A percentile compares a stretch with the other conserved stretches of the same genome.
These are phyloP conservation scores for Chaetomium strumarium DNA, from an alignment of 2,329 filamentous ascomycete genomes.

Conservation along the genomic window DNA sequence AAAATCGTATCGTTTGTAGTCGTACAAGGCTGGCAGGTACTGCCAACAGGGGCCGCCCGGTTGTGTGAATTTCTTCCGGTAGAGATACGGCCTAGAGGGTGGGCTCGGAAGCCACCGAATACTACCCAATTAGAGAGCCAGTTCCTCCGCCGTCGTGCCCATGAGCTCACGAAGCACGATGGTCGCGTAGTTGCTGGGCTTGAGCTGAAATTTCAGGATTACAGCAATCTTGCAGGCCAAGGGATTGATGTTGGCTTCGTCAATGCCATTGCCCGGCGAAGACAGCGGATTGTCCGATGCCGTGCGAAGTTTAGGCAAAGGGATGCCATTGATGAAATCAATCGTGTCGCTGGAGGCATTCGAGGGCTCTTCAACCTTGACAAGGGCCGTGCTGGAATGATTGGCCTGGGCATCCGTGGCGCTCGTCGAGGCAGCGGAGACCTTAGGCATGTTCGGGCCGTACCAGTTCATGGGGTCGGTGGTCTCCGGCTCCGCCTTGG, in stretches of 20 bases:
- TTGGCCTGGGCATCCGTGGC: not conserved
- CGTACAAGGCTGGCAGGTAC: not conserved
- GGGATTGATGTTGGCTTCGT: conserved; percentile 19
- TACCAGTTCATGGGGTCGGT: conserved; percentile 16
- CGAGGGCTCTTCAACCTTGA: not conserved
- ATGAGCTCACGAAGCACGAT: conserved; percentile 34
- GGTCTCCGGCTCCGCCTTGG: not conserved
- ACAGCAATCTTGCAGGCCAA: conserved; percentile 31
- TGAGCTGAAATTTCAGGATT: conserved; percentile 33
- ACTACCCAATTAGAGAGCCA: not conserved
- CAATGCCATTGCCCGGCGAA: conserved; percentile 13
- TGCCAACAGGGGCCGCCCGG: not conserved
- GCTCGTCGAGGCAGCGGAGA: not conserved
- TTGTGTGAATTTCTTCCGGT: not conserved
- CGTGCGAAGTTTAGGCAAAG: conserved; percentile 16
- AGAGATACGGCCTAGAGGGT: not conserved
- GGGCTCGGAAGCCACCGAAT: not conserved
- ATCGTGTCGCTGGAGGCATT: not conserved
- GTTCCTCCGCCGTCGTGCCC: conserved; percentile 20
- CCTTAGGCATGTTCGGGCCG: conserved; percentile 11
- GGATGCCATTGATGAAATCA: conserved; percentile 18
- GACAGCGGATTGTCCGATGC: conserved; percentile 23
- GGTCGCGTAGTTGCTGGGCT: conserved; percentile 34
- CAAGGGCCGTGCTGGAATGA: not conserved
- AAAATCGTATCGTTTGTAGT: not conserved